These are phyloP conservation scores for Trypanosoma melophagium DNA, from an alignment of 208 protist species.

Conservation along the genomic window DNA sequence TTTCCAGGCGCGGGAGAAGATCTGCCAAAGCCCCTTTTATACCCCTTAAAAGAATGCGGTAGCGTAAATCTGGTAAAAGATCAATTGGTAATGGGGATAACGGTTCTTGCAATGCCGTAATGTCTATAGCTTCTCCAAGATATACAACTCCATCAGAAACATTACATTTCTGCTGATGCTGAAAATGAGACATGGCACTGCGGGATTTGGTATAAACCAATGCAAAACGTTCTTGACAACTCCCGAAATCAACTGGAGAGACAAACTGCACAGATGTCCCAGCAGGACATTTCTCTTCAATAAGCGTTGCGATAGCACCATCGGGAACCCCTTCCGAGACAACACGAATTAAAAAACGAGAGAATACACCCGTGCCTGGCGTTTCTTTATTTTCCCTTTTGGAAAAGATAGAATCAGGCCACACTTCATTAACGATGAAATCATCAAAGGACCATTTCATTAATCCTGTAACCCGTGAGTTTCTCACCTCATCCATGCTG, in stretches of 20 bases:
- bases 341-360: conserved; percentile 41
- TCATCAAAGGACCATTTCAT: conserved; percentile 90
- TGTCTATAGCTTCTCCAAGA: conserved; percentile 31
- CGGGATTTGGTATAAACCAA: conserved; percentile 11
- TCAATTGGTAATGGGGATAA: conserved; percentile 37
- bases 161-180: conserved; percentile 12
- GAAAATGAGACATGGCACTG: neutral
- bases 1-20: conserved; percentile 63
- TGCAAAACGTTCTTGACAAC: conserved; percentile 31
- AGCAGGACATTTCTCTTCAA: conserved; percentile 22
- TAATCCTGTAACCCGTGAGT: conserved; percentile 47
- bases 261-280: conserved; percentile 56
- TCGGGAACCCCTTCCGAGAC: conserved; percentile 74
- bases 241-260: conserved; percentile 69
- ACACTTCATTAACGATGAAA: conserved; percentile 67
- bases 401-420: conserved; percentile 25
- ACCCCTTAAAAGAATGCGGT: conserved; percentile 72
- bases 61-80: conserved; percentile 55
- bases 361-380: neutral
- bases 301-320: conserved; percentile 27
- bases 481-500: conserved; percentile 11
- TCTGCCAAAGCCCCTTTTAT: conserved; percentile 56
- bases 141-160: conserved; percentile 34
- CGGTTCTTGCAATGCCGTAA: conserved; percentile 19
- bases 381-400: neutral